Evolutionary conservation across 2,329 filamentous ascomycete genomes (phyloP), one percentile per base, ranked within the genome.

Genomic region (Nectriaceae sp.): DNA sequence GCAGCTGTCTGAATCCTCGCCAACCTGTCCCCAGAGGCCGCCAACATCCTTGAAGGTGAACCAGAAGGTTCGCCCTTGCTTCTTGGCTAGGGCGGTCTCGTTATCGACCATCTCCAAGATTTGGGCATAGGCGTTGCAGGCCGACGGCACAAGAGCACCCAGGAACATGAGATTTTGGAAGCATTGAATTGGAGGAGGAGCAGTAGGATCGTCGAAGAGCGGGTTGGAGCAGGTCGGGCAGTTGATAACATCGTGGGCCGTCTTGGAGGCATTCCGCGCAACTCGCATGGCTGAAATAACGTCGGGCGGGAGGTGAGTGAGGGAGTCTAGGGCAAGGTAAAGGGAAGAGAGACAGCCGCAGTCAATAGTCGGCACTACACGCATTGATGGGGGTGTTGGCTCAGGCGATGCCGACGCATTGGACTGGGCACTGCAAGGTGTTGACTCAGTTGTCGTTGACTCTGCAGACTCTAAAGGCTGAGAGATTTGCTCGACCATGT

Each of bases 141-240:
- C 74, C 8, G 79, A 78, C 2, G 81, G 80, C 3, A 85, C 68
- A 22, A 85, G 72, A 2, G 80, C 76, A 5, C 75, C 79, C 4
- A 85, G 68, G 44, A 82, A 71, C 80, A 84, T 84, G 42, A 78
- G 70, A 59, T 75, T 83, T 61, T 85, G 82, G 52, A 82, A 79
- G 22, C 71, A 57, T 43, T 79, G 75, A 42, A 83, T 73, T 19
- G 74, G 70, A 2, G 71, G 68, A 1, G 67, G 62, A 22, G 65
- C 54, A 21, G 56, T 54, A 1, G 65, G 55, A 5, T 75, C 69
- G 6, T 68, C 59, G 15, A 71, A 39, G 24, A 70, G 46, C 26
- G 69, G 64, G 20, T 70, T 65, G 42, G 73, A 75, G 66, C 82
- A 85, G 15, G 65, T 54, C 1, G 69, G 60, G 59, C 82, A 85